phyloP scores from a whole-genome alignment of 2,329 filamentous ascomycete genomes.

The Colletotrichum sidae region DNA sequence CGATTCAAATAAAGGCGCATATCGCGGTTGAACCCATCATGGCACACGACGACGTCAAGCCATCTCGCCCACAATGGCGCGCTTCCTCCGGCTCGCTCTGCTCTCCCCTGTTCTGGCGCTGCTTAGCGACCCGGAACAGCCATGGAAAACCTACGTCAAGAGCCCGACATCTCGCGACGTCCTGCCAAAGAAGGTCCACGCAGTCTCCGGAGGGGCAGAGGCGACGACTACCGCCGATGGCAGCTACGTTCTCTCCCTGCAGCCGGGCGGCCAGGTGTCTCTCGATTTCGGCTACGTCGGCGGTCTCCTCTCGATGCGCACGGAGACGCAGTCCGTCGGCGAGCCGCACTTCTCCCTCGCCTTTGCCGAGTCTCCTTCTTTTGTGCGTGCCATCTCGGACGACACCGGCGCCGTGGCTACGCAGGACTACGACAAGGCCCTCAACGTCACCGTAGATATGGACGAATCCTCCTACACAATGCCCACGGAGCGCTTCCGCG shows the following conservation, averaged over 20 bases:
- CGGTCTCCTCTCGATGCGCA: constrained; percentile 33
- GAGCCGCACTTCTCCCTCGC: constrained; percentile 40
- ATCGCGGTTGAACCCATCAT: neutral
- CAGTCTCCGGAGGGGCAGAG: constrained; percentile 25
- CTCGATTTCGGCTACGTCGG: constrained; percentile 39
- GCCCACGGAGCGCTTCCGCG: constrained; percentile 50
- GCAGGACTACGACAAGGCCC: constrained; percentile 41
- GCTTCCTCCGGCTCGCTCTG: constrained; percentile 12
- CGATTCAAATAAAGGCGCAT: constrained; percentile 13
- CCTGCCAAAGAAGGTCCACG: constrained; percentile 23
- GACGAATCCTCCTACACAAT: constrained; percentile 29
- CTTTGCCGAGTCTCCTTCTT: constrained; percentile 41
- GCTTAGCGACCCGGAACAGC: constrained; percentile 15
- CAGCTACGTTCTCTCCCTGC: constrained; percentile 15
- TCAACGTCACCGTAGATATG: constrained; percentile 37
- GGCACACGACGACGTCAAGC: neutral
- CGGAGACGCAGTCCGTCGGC: neutral
- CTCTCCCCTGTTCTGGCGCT: neutral
- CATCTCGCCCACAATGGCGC: constrained; percentile 16
- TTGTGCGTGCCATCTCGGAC: constrained; percentile 41
- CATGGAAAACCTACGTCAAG: constrained; percentile 31
- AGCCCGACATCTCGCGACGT: constrained; percentile 29
- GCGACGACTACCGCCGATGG: constrained; percentile 19
- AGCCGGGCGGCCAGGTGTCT: constrained; percentile 30
- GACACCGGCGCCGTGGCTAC: constrained; percentile 40